A percentile compares a stretch with the other conserved stretches of the same genome.
Conservation (phyloP, 164 flowering plant genomes). For the Cinnamomum micranthum region DNA sequence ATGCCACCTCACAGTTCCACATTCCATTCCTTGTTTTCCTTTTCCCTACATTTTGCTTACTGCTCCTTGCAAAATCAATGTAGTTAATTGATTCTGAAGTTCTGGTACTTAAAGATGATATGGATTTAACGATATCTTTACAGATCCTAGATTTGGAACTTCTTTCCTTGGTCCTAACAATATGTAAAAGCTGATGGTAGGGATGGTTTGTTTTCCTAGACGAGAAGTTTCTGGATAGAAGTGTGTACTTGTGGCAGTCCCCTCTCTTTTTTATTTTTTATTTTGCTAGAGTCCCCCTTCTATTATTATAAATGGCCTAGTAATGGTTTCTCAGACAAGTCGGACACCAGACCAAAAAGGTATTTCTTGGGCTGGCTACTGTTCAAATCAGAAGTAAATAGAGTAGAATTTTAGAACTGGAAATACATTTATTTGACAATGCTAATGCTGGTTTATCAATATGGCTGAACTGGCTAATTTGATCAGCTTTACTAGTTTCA, state of each 20-base stretch:
- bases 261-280: no score
- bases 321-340: not conserved
- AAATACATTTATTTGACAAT: not conserved
- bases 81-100: not conserved
- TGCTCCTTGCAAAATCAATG: not conserved
- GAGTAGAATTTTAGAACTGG: not conserved
- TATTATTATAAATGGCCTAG: not conserved
- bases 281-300: no score
- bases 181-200: not conserved
- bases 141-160: not conserved
- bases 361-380: no score
- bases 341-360: not conserved
- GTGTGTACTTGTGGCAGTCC: no score
- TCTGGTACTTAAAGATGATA: not conserved
- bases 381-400: not conserved
- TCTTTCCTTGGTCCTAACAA: constrained; percentile 2
- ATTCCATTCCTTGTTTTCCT: not conserved
- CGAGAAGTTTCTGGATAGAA: no score
- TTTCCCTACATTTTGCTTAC: not conserved
- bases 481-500: not conserved
- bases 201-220: not conserved
- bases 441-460: not conserved
- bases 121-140: not conserved
- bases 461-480: not conserved
- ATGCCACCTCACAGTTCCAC: not conserved